Base-by-base conservation (phyloP, 805 yeast species). In the Pichia exigua region DNA sequence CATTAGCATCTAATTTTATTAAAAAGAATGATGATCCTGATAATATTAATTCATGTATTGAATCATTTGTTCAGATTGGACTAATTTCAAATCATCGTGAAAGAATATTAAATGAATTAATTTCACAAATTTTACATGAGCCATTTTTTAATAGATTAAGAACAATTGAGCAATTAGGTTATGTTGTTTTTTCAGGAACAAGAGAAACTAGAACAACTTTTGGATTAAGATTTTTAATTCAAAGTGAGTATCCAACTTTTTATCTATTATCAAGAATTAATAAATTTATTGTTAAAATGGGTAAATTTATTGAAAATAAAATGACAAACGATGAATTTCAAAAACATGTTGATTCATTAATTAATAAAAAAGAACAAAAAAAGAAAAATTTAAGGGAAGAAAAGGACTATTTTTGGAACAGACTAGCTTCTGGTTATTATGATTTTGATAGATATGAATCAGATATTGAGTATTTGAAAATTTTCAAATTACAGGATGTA, bases 141-240 rank as follows among this genome's bases (percentile, higher is more conserved):
- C 97, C 97, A 5, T 86, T 92, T 52, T 94, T 92, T 68, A 84
- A 88, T 62, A 86, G 86, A 56, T 75, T 92, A 52, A 79, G 99
- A 67, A 92, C 99, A 8, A 85, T 88, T 60, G 98, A 92, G 69
- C 98, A 94, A 67, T 75, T 92, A 32, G 99, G 99, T 2, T 92
- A 92, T 62, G 90, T 92, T 56, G 99, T 92, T 0, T 89, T 88
- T 63, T 82, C 94, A 44, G 87, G 95, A 0, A 70, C 77, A 26
- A 73, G 85, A 54, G 75, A 75, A 54, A 78, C 87, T 3, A 78
- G 95, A 62, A 83, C 94, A 22, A 78, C 85, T 7, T 75, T 79
- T 63, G 91, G 92, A 15, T 77, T 82, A 58, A 75, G 94, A 60
- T 68, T 94, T 15, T 71, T 91, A 57, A 76, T 91, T 47, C 99